Base-by-base conservation (phyloP, 805 yeast genomes). In the Starmerella bombi region DNA sequence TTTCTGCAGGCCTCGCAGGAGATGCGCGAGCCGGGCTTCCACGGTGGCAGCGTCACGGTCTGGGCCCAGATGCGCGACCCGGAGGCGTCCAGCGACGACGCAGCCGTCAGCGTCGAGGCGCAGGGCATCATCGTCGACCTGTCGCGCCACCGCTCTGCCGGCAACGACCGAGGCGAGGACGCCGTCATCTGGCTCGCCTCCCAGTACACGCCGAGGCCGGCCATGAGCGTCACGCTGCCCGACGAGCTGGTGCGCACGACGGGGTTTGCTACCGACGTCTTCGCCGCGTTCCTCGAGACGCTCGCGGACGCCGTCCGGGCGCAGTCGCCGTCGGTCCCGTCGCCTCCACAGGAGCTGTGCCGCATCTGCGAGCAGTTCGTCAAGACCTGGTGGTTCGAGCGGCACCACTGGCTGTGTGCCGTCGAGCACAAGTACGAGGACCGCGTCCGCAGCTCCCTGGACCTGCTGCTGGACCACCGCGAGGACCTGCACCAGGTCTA, bases 361-460 rank as follows among this genome's bases (percentile, higher is more conserved):
- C 70, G 95, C 36, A 85, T 91, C 21, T 91, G 99, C 60, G 99
- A 91, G 55, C 75, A 76, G 23, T 71, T 71, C 36, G 76, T 85
- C n/a, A 95, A 94, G 3, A 80, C 85, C 3, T 91, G 98, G 98
- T 91, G 93, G 80, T 66, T 91, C 30, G 98, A 88, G 52, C 71
- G 77, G 37, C 99, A 91, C 60, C 78, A 88, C 1, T 91, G 85
- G 54, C 63, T 81, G 35, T 91, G 99, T 53, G 66, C 81, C 22
- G 71, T 82, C 27, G 96, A 86, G 57, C 94, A 85, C 60, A 71
- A 76, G 52, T 72, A 80, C 9, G 85, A 77, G 53, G 85, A 84
- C 50, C 76, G 77, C 25, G 74, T 88, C 8, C 82, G 80, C 53
- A 50, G 67, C 27, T 64, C 76, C 34, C 94, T 88, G 49, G 97